Evolutionary conservation across 345 rosid genomes (phyloP), one percentile per base, ranked within the genome.

Genomic region (Geranium brycei): DNA sequence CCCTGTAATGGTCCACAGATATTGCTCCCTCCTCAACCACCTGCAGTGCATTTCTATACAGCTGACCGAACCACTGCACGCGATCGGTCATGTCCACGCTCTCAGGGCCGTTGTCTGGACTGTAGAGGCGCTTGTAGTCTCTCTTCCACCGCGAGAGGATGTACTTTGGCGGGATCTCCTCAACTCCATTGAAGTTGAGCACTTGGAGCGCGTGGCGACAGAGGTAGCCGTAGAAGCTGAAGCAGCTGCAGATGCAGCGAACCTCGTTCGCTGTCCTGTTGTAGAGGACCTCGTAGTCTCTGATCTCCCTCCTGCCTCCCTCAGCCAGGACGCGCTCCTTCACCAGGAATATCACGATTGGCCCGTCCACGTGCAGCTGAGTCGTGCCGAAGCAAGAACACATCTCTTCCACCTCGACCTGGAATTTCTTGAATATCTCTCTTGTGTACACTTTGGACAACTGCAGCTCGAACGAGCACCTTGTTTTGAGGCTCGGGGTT

Each of bases 121-220:
- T 64, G 13, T 71, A 67, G 23, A 79, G 19, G n/a, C 86, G 82
- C 71, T 80, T 87, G 65, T 70, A 85, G 76, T 83, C 91, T 75
- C 79, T 88, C 61, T 76, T 83, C 91, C 91, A 88, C 30, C 89
- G 79, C 0, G 83, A 66, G 64, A 85, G 73, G 57, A 88, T 73
- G 72, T 82, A 88, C 62, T 73, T 68, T 5, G 82, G 58, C 2
- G 91, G 95, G 47, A 88, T 58, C 73, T 85, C 95, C 70, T 85
- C 91, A 35, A 84, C 86, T 17, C 91, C 91, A 3, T 84, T 88
- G 63, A 83, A 82, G 72, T 82, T 84, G 15, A 88, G 89, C 59
- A 88, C 87, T 67, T 89, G 83, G 2, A 91, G 66, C 19, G 96
- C 91, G 70, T 89, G 98, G 66, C 98, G 74, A 62, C 96, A 91